Evolutionary conservation across 805 yeast genomes (phyloP), one percentile per base, ranked within the genome.

Genomic region (Candida patagonica): DNA sequence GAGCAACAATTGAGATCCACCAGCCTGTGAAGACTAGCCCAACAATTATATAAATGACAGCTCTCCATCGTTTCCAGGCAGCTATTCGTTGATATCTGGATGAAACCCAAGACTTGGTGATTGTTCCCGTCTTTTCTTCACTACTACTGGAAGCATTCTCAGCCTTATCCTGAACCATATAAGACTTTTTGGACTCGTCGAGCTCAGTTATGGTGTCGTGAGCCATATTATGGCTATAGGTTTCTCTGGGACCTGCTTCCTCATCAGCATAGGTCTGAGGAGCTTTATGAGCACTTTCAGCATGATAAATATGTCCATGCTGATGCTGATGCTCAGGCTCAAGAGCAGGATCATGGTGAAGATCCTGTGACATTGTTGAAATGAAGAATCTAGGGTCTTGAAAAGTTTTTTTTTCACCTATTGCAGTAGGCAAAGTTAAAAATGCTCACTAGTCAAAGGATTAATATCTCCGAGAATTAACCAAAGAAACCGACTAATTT

Each of bases 1-100:
- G 79, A 37, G 68, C 69, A 22, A 74, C 40, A 42, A 74, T 71
- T 12, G 76, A 67, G 32, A 74, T 52, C 79, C 79, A 74, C 74
- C 74, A 70, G 8, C 71, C 59, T n/a, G 76, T 70, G 60, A 71
- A 69, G 44, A 70, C 54, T 46, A 55, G 24, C 42, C 68, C 58
- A 45, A 52, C 38, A 51, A 59, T 48, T 7, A 61, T 35, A 39
- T 50, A 56, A 17, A 51, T 13, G 19, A 26, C 37, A 44, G 44
- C 42, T 35, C 46, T 38, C 43, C 42, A 46, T 25, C 23, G 31
- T 37, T 24, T 38, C 27, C 36, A 24, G 8, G 31, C 15, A 9
- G 20, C 20, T 3, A 29, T 9, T 15, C 20, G 20, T 25, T 35
- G 19, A 24, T 20, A 32, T 30, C 39, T 35, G 30, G 33, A 2